Percentiles rank a stretch among this genome's conserved stretches.
Conservation (phyloP, 768 basidiomycete species). For the Podaxis rugospora region DNA sequence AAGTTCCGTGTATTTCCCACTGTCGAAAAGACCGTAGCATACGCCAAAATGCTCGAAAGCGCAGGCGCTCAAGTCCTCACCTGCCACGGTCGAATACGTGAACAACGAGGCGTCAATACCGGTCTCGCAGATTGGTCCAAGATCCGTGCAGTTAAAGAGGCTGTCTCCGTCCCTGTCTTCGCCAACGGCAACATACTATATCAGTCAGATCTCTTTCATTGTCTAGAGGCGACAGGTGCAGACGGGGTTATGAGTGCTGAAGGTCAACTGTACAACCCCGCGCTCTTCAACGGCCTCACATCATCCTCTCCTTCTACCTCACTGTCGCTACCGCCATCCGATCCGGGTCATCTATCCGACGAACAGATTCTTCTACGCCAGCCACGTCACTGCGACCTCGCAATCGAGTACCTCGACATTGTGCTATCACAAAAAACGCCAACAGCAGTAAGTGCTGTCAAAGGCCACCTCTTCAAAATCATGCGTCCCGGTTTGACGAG, state of each 20-base stretch:
- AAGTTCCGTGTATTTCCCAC: slow-evolving; percentile 92
- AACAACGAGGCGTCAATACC: slow-evolving; percentile 84
- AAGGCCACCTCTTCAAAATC: slow-evolving; percentile 92
- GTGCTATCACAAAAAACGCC: slow-evolving; percentile 65
- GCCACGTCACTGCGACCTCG: slow-evolving; percentile 59
- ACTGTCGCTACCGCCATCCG: background rate
- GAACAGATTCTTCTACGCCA: slow-evolving; percentile 39
- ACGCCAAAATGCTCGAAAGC: slow-evolving; percentile 92
- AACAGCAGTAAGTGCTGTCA: slow-evolving; percentile 73
- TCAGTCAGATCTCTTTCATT: slow-evolving; percentile 74
- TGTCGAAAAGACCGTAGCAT: slow-evolving; percentile 83
- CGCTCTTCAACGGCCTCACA: slow-evolving; percentile 53
- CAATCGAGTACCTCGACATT: slow-evolving; percentile 83
- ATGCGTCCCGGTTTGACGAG: slow-evolving; percentile 69
- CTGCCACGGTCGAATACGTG: slow-evolving; percentile 87
- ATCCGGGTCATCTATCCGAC: slow-evolving; percentile 22
- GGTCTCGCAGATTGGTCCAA: slow-evolving; percentile 88
- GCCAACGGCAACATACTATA: slow-evolving; percentile 96
- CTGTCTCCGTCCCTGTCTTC: slow-evolving; percentile 89
- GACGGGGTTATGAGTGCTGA: slow-evolving; percentile 96
- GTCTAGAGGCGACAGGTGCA: slow-evolving; percentile 79
- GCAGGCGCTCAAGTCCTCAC: slow-evolving; percentile 95
- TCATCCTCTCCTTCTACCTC: slow-evolving; percentile 11
- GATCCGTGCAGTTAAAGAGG: slow-evolving; percentile 87
- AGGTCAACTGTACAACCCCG: slow-evolving; percentile 90